Conservation (phyloP, 2,329 filamentous ascomycete species). For the Penicillium sp. region DNA sequence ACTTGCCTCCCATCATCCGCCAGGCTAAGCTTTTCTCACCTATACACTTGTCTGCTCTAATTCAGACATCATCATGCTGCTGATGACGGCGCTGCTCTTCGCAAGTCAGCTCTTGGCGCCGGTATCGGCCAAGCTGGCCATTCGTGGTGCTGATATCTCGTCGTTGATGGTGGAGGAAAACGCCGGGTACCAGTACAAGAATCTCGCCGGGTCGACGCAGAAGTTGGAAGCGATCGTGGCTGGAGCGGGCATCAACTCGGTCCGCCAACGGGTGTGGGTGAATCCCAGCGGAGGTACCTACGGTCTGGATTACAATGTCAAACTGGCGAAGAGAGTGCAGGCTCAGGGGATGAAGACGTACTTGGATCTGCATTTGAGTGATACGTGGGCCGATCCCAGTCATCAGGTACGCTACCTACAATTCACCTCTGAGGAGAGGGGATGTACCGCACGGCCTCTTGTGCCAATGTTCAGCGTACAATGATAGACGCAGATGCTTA, state of each 20-base stretch:
- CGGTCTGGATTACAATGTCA: conserved; percentile 63
- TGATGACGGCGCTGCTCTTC: conserved; percentile 13
- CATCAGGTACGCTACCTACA: conserved; percentile 45
- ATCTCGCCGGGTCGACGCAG: conserved; percentile 46
- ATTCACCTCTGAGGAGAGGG: background rate
- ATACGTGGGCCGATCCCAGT: conserved; percentile 65
- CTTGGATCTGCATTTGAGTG: conserved; percentile 61
- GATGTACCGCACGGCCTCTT: background rate
- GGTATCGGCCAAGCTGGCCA: conserved; percentile 48
- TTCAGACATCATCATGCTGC: conserved; percentile 3
- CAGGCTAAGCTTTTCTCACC: background rate
- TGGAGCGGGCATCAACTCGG: conserved; percentile 59
- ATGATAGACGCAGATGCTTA: background rate
- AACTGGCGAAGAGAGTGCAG: conserved; percentile 59
- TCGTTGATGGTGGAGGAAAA: conserved; percentile 60
- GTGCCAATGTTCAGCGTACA: background rate
- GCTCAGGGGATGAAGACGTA: conserved; percentile 57
- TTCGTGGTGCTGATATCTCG: conserved; percentile 65
- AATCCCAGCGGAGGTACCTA: conserved; percentile 60
- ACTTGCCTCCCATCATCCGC: background rate
- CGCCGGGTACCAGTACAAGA: conserved; percentile 57
- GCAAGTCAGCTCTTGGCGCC: conserved; percentile 14
- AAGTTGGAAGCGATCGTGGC: conserved; percentile 59
- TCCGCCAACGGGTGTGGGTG: conserved; percentile 67
- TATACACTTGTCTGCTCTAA: too few relatives aligned